phyloP scores from a whole-genome alignment of 2,329 filamentous ascomycete species.

The Microcyclosporella mali region DNA sequence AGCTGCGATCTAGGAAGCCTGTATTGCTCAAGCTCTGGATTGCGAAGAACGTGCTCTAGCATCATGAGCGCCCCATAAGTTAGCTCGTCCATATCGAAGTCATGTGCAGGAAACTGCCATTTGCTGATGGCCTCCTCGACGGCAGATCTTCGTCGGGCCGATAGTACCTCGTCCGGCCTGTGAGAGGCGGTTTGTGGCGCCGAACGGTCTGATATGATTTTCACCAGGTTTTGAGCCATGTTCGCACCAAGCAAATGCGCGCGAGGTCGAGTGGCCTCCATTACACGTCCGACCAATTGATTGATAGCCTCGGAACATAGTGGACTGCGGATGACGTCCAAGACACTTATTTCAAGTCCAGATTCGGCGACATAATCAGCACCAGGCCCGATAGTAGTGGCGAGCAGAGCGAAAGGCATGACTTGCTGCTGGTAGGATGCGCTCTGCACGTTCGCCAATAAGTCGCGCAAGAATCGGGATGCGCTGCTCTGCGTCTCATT shows the following conservation, averaged over 20 bases:
- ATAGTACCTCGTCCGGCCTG: constrained; percentile 58
- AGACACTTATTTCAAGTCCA: constrained; percentile 45
- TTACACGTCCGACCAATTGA: constrained; percentile 28
- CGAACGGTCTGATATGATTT: constrained; percentile 20
- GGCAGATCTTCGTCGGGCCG: constrained; percentile 50
- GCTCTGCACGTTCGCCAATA: constrained; percentile 22
- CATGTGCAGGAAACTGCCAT: constrained; percentile 87
- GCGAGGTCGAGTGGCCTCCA: constrained; percentile 23
- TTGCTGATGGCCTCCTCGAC: constrained; percentile 65
- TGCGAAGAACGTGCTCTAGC: constrained; percentile 77
- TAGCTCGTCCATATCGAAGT: constrained; percentile 84
- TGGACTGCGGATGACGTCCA: constrained; percentile 78
- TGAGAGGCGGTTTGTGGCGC: constrained; percentile 19
- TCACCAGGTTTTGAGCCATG: constrained; percentile 29
- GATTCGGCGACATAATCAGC: constrained; percentile 9
- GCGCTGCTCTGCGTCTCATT: constrained; percentile 9
- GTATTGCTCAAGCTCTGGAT: constrained; percentile 71
- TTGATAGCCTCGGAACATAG: constrained; percentile 54
- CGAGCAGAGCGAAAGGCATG: constrained; percentile 26
- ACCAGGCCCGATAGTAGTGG: constrained; percentile 1
- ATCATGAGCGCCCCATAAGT: constrained; percentile 80
- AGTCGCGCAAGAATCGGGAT: constrained; percentile 19
- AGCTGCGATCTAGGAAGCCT: constrained; percentile 49
- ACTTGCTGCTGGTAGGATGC: constrained; percentile 24
- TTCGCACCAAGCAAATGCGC: constrained; percentile 24